Base-by-base conservation (phyloP, 139 green algal genomes). In the Coelastrella sp. region DNA sequence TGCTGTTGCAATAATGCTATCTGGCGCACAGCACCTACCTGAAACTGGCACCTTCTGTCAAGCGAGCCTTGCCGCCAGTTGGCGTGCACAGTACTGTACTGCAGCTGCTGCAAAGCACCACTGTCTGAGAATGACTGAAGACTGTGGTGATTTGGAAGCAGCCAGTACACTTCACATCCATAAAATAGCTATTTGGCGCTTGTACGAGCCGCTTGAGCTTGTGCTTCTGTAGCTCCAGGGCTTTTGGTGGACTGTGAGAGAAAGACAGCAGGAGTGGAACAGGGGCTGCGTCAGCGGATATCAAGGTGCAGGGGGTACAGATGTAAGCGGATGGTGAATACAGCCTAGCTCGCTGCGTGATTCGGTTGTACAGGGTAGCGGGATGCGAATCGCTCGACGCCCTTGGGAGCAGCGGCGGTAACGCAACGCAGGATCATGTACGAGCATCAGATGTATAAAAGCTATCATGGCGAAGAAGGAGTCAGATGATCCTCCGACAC, bases 101-200 rank as follows among this genome's bases (percentile, higher is more conserved):
- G 97, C 98, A 99, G 93, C 92, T 98, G 68, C 95, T 94, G 96
- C 98, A 99, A 75, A 99, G 91, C 17, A 99, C 97, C 56, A 99
- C 98, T 16, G 96, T 98, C 95, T 99, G 98, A 57, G 93, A 97
- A 94, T 99, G 97, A 66, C 94, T 97, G 95, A 99, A 99, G 65
- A 99, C 97, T 13, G 98, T 99, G 8, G 98, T 99, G 91, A 98
- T 99, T 84, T 96, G 95, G 92, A 98, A 98, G 95, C 97, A 98
- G 32, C 96, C 97, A 92, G 98, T 95, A 95, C 98, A 99, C 93
- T 99, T 99, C 65, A 99, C 96, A 92, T 98, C 96, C 98, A 99
- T 98, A 95, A 99, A 96, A 92, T 96, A 98, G 19, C 92, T 96
- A 95, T 99, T 98, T 64, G 97, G 96, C 10, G 91, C 95, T 90